Base-by-base conservation (phyloP, 2,329 filamentous ascomycete species). In the Curvularia hawaiiensis region DNA sequence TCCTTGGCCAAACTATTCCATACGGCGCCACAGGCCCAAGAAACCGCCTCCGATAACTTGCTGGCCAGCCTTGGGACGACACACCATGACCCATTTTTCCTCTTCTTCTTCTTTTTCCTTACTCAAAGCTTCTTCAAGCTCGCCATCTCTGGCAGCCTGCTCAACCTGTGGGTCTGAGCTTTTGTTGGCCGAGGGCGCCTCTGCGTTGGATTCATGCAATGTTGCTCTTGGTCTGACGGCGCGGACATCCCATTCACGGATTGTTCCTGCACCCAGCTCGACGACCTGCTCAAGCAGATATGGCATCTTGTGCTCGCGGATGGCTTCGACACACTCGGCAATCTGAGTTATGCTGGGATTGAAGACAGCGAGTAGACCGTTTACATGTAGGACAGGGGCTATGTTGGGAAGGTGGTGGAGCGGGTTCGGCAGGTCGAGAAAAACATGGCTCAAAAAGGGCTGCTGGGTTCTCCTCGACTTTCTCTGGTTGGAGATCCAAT, bases 311-410 rank as follows among this genome's bases (percentile, higher is more conserved):
- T 84, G 77, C 28, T 82, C 76, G 56, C 82, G 82, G 31, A 87
- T 83, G 39, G 79, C 73, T 45, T 83, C 77, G 28, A 88, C 79
- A 57, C 88, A 90, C 5, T 87, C 83, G 40, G 83, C 86, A 54
- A 94, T 89, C 73, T 94, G 91, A 10, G 90, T 92, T 57, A 95
- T 86, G 65, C 87, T 91, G 0, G 91, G 91, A 62, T 86, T 87
- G 77, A 92, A 95, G 1, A 92, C 81, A 14, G 89, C 80, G 31
- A 94, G 78, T 9, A 84, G 78, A 0, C 87, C 90, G 67, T 90
- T 84, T 1, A 84, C 80, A 39, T 84, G 84, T 52, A 95, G 75
- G 14, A 87, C 85, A n/a, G 80, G 70, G 5, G 83, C 77, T 22
- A 88, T 79, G 26, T 78, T 77, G 1, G 77, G 75, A 16, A 87